Percentiles rank a stretch among this genome's conserved stretches.
Evolutionary conservation across 1,139 yeast species (phyloP).

Genomic region (Magnusiomyces fungicola): DNA sequence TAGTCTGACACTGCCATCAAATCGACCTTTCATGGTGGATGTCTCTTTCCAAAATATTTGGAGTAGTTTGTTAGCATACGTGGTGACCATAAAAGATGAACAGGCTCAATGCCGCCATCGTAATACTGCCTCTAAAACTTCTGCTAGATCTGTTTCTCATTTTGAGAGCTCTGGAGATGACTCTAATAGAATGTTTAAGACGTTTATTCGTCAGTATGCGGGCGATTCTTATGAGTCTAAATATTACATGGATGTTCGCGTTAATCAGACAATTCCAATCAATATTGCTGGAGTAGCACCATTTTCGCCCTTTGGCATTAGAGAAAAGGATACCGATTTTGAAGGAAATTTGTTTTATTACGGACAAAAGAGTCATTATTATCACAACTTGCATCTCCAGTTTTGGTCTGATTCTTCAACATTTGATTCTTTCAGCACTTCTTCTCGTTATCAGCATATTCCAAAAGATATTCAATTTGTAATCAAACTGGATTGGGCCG

Average conservation of each 20-base stretch:
- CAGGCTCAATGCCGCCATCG: constrained; percentile 7
- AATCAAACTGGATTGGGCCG: constrained; percentile 32
- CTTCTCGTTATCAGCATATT: constrained; percentile 11
- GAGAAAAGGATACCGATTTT: constrained; percentile 16
- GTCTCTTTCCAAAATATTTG: constrained; percentile 49
- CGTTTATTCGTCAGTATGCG: constrained; percentile 61
- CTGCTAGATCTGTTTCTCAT: not conserved
- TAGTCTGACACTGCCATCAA: constrained; percentile 34
- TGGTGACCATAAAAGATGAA: constrained; percentile 26
- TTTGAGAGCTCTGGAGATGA: not conserved
- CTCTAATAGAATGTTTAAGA: constrained; percentile 38
- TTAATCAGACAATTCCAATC: constrained; percentile 19
- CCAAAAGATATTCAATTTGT: constrained; percentile 18
- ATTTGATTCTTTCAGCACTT: not conserved
- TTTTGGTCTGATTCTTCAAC: constrained; percentile 31
- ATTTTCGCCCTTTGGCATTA: constrained; percentile 49
- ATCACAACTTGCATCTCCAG: constrained; percentile 31
- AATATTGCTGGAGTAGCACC: constrained; percentile 75
- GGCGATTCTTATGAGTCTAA: constrained; percentile 68
- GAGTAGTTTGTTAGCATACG: constrained; percentile 57
- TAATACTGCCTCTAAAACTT: not conserved
- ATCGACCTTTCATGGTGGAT: constrained; percentile 43
- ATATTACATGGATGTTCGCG: constrained; percentile 51
- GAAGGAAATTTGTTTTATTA: constrained; percentile 13
- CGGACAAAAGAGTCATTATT: constrained; percentile 13